Evolutionary conservation across 768 basidiomycete species (phyloP).

Genomic region (Tremella yokohamensis): DNA sequence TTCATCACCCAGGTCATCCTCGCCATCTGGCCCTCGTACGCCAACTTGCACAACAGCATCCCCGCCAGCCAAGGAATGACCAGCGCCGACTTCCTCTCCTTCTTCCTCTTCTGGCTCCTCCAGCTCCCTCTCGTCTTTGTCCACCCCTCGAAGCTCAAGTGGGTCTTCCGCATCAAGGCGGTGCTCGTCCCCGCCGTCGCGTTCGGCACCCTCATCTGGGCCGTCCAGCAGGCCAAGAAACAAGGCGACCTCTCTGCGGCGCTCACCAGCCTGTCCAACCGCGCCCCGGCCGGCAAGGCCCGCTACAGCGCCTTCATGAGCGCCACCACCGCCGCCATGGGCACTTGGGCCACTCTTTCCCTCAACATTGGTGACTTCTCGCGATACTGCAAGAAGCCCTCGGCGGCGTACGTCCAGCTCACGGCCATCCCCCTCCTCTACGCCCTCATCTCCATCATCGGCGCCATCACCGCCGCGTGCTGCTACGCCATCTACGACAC

Average conservation of each 20-base stretch:
- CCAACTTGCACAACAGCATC: conserved; percentile 24
- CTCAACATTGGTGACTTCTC: conserved; percentile 45
- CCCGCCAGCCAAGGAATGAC: conserved; percentile 24
- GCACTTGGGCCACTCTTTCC: conserved; percentile 37
- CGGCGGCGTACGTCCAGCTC: conserved; percentile 31
- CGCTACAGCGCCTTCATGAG: conserved; percentile 33
- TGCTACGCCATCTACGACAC: conserved; percentile 28
- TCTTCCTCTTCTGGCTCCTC: conserved; percentile 35
- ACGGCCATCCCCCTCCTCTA: conserved; percentile 38
- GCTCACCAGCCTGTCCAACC: conserved; percentile 21
- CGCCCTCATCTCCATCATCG: conserved; percentile 31
- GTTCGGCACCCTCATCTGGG: conserved; percentile 37
- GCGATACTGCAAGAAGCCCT: conserved; percentile 32
- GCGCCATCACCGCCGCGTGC: conserved; percentile 37
- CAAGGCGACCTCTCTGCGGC: conserved; percentile 24
- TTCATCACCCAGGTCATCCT: conserved; percentile 27
- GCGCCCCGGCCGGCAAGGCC: conserved; percentile 26
- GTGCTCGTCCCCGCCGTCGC: conserved; percentile 30
- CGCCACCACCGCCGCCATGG: conserved; percentile 31
- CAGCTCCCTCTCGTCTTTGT: conserved; percentile 42
- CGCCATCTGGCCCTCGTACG: conserved; percentile 37
- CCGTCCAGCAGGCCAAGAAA: conserved; percentile 21
- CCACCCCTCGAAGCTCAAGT: conserved; percentile 35
- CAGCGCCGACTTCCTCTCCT: conserved; percentile 22
- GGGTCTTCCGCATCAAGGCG: conserved; percentile 41